Base-by-base conservation (phyloP, 768 basidiomycete genomes). In the Rhodocollybia butyracea region DNA sequence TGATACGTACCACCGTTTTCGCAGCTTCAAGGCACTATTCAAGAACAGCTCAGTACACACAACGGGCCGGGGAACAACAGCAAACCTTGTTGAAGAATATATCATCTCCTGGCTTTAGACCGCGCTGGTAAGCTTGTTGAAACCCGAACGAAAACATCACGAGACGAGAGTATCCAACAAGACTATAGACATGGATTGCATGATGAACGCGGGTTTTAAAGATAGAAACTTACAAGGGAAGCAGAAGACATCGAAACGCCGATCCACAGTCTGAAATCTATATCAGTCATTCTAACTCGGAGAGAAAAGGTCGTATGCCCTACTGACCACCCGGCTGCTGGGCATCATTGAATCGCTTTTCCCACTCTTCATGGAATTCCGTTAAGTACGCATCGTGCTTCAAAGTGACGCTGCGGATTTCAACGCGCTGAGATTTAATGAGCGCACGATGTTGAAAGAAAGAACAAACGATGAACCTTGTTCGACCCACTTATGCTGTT, bases 111-210 rank as follows among this genome's bases (percentile, higher is more conserved):
- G 75, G 68, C 58, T 83, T 75, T 27, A 89, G 77, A 1, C 88
- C 87, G 7, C 86, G 80, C 60, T 85, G 81, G 67, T 82, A 90
- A 2, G 89, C 89, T 61, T 91, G 86, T 60, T 92, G 89, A 71
- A 91, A 91, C 5, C 88, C 89, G 61, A 92, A 91, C 0, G 90
- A 91, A 63, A 82, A 90, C 88, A 91, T 89, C 46, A 92, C 90
- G 11, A 92, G 81, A 15, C 90, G 78, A 32, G 88, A 88, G 62
- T 91, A 92, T 27, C 75, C 81, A 55, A 87, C 85, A 40, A 89
- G 76, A 77, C 89, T 91, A n/a, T n/a, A n/a, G n/a, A n/a, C n/a
- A n/a, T n/a, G n/a, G n/a, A n/a, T n/a, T n/a, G n/a, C n/a, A n/a
- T n/a, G n/a, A n/a, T n/a, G n/a, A n/a, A n/a, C n/a, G n/a, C n/a